Percentiles rank a stretch among this genome's conserved stretches.
These are phyloP conservation scores for Termitomyces sp. DNA, from an alignment of 768 basidiomycete genomes.

Conservation along the genomic window DNA sequence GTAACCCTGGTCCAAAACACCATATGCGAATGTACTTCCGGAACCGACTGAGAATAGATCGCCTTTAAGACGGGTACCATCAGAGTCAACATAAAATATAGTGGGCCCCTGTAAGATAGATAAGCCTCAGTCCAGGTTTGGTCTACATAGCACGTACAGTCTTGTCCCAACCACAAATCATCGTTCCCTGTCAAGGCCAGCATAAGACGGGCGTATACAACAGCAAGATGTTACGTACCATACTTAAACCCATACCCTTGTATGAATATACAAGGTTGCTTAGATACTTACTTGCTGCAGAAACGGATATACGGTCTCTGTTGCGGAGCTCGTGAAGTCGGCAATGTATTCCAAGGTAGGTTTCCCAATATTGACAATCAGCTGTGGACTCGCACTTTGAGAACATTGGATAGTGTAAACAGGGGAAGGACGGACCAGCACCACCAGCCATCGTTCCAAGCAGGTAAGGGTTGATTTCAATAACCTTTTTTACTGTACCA, in stretches of 20 bases:
- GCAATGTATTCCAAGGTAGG: constrained; percentile 97
- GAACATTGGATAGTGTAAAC: neutral
- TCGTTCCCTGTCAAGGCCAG: constrained; percentile 73
- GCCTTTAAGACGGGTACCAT: constrained; percentile 92
- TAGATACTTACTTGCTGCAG: constrained; percentile 97
- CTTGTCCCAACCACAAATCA: constrained; percentile 99
- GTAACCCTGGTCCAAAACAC: constrained; percentile 95
- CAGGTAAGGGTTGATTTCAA: constrained; percentile 98
- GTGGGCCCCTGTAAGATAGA: constrained; percentile 66
- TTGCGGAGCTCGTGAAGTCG: constrained; percentile 95
- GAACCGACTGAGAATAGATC: constrained; percentile 99
- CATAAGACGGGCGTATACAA: neutral
- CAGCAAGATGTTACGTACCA: constrained; percentile 51
- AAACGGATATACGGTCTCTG: constrained; percentile 94
- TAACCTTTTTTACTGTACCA: constrained; percentile 98
- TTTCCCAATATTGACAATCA: constrained; percentile 98
- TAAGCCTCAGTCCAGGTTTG: neutral
- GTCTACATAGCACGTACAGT: constrained; percentile 48
- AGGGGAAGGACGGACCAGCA: constrained; percentile 57
- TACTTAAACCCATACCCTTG: constrained; percentile 98
- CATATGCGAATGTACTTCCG: constrained; percentile 98
- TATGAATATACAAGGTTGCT: constrained; percentile 97
- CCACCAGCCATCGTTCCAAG: constrained; percentile 99
- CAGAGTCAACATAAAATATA: constrained; percentile 96
- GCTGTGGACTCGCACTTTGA: constrained; percentile 37